Evolutionary conservation across 208 protist species (phyloP).

Genomic region (Eutreptiella sp.): DNA sequence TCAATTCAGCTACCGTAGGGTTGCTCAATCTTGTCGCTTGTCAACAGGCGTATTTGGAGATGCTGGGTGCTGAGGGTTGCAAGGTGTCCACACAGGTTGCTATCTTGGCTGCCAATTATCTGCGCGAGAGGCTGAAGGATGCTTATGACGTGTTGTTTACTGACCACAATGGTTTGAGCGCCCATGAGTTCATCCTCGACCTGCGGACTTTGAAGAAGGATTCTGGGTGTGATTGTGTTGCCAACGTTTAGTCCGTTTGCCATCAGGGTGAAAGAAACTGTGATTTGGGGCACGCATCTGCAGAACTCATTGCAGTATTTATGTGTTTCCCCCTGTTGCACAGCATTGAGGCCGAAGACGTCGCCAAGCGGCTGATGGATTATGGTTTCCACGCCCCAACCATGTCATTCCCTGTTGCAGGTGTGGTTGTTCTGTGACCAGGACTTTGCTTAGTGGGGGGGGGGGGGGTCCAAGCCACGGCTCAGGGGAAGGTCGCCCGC

Average conservation of each 20-base stretch:
- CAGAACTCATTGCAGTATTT: too few species aligned
- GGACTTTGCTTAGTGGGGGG: too few species aligned
- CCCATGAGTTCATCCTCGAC: conserved; percentile 98
- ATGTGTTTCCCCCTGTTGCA: too few species aligned
- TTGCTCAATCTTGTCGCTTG: too few species aligned
- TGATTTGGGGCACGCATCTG: too few species aligned
- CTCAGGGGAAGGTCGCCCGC: conserved; percentile 9
- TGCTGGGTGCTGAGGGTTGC: conserved; percentile 84
- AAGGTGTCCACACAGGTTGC: conserved; percentile 83
- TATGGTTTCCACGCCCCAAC: conserved; percentile 95
- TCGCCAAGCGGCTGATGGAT: conserved; percentile 96
- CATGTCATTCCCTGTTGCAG: conserved; percentile 78
- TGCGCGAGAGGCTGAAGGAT: conserved; percentile 79
- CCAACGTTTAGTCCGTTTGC: too few species aligned
- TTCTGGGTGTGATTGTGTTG: too few species aligned
- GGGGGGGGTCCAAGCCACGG: conserved; percentile 1
- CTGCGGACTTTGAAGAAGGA: conserved; percentile 81
- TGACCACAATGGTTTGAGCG: conserved; percentile 61
- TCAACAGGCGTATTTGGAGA: conserved; percentile 85
- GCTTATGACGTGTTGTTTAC: conserved; percentile 90
- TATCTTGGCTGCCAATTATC: conserved; percentile 98
- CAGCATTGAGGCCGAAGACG: conserved; percentile 89
- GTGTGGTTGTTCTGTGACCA: too few species aligned
- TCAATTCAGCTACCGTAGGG: too few species aligned
- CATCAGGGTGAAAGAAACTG: too few species aligned